These are phyloP conservation scores for Leccinellum rugosiceps DNA, from an alignment of 768 basidiomycete species.

Conservation along the genomic window DNA sequence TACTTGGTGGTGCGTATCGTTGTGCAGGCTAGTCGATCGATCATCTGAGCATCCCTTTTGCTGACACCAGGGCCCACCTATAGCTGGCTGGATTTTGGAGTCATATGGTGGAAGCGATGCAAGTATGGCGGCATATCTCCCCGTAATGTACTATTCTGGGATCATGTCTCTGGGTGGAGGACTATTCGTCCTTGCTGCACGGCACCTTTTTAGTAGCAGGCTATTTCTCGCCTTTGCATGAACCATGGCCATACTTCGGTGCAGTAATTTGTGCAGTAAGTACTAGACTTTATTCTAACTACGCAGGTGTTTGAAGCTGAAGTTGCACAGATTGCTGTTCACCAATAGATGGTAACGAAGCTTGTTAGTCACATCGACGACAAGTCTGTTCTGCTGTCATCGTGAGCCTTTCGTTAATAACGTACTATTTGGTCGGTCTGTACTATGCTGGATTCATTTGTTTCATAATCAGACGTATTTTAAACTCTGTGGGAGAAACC, in stretches of 20 bases:
- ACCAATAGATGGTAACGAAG: background rate
- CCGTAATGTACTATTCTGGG: slow-evolving; percentile 31
- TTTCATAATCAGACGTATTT: background rate
- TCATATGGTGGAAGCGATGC: slow-evolving; percentile 22
- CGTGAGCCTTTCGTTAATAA: background rate
- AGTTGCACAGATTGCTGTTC: background rate
- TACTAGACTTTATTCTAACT: too few relatives aligned
- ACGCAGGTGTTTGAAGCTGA: background rate
- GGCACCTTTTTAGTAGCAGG: slow-evolving; percentile 2
- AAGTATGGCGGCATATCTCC: slow-evolving; percentile 24
- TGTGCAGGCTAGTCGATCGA: background rate
- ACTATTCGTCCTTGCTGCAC: slow-evolving; percentile 15
- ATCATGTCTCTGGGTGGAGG: slow-evolving; percentile 26
- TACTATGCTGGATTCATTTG: background rate
- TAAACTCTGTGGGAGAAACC: background rate
- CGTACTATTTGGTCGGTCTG: background rate
- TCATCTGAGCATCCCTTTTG: background rate
- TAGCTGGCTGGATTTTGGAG: slow-evolving; percentile 29
- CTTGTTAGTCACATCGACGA: background rate
- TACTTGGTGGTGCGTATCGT: slow-evolving; percentile 21
- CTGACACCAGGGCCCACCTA: slow-evolving; percentile 26
- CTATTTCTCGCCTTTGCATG: slow-evolving; percentile 15
- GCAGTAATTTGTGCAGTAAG: background rate
- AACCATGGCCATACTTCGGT: background rate
- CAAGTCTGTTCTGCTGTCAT: background rate